A percentile compares a stretch with the other conserved stretches of the same genome.
Conservation (phyloP, 306 rosid species). For the Castanea mollissima region DNA sequence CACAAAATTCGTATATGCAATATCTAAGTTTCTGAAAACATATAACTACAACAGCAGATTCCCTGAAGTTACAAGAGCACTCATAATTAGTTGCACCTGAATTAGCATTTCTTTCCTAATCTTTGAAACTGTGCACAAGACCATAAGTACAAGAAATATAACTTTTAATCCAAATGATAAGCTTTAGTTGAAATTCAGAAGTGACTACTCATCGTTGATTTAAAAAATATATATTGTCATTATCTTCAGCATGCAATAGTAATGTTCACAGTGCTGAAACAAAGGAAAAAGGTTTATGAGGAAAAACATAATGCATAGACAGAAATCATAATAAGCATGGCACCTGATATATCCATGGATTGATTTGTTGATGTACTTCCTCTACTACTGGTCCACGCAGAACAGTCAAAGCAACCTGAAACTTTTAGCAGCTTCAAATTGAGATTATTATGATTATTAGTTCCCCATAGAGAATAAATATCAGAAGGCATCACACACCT, state of each 20-base stretch:
- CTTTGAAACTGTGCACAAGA: not conserved
- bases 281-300: constrained; percentile 16
- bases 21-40: no score
- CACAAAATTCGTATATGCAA: no score
- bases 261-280: constrained; percentile 3
- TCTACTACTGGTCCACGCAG: constrained; percentile 46
- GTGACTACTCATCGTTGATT: not conserved
- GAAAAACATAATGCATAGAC: constrained; percentile 13
- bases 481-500: constrained; percentile 31
- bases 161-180: no score
- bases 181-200: not conserved
- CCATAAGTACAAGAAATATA: not conserved
- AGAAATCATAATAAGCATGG: constrained; percentile 12
- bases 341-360: constrained; percentile 58
- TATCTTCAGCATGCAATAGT: constrained; percentile 17
- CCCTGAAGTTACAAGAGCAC: not conserved
- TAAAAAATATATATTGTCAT: constrained; percentile 6
- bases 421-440: constrained; percentile 9
- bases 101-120: not conserved
- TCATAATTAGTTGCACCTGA: not conserved
- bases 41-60: not conserved
- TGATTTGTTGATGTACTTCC: constrained; percentile 58
- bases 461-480: not conserved
- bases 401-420: constrained; percentile 45
- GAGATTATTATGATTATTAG: not conserved